Conservation (phyloP, 805 yeast species). For the Saccharomyces eubayanus region DNA sequence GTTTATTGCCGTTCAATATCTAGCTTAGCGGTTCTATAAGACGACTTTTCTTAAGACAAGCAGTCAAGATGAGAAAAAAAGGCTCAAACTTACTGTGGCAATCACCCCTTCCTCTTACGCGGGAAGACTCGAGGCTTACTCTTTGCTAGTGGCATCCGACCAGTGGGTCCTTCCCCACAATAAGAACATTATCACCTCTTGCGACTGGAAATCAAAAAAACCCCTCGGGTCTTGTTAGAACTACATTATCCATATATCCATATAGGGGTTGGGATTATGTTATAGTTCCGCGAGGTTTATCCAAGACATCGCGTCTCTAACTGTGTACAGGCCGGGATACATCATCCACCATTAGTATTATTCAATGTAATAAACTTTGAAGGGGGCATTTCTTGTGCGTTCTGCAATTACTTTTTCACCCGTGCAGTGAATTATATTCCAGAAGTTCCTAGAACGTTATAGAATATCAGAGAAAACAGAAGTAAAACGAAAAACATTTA, state of each 20-base stretch:
- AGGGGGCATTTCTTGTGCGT: not conserved
- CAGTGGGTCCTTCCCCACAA: not conserved
- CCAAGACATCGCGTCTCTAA: not conserved
- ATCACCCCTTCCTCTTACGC: not conserved
- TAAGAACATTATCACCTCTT: not conserved
- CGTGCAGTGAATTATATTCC: not conserved
- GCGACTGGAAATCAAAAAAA: not conserved
- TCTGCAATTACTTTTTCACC: not conserved
- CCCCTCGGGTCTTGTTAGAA: not conserved
- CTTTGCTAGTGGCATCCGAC: not conserved
- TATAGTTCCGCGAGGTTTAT: not conserved
- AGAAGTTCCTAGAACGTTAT: not conserved
- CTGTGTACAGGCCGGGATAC: not conserved
- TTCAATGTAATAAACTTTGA: not conserved
- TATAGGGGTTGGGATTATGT: not conserved
- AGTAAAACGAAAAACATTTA: not conserved
- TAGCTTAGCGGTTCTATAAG: not conserved
- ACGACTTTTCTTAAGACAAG: not conserved
- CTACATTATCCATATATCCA: not conserved
- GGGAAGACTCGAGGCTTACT: not conserved
- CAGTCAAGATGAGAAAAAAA: not conserved
- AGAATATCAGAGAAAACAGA: not conserved
- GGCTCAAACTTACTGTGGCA: not conserved
- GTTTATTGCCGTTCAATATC: not conserved
- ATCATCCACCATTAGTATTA: not conserved